Percentiles rank a stretch among this genome's conserved stretches.
Conservation (phyloP, 2,329 filamentous ascomycete species). For the Nectriaceae sp. region DNA sequence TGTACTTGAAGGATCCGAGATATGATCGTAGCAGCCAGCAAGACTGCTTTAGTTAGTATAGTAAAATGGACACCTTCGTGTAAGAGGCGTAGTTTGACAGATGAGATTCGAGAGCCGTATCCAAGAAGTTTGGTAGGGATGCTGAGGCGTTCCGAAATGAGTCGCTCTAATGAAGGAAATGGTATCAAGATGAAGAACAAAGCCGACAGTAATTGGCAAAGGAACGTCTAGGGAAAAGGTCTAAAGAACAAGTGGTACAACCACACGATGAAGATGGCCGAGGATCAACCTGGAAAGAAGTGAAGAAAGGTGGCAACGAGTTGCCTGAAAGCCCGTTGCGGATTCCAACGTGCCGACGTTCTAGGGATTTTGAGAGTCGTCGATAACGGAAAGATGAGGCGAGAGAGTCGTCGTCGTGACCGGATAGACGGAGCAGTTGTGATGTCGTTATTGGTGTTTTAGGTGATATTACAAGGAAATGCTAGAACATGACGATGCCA, state of each 20-base stretch:
- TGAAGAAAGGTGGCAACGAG: slow-evolving; percentile 25
- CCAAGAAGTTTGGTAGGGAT: background rate
- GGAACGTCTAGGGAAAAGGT: slow-evolving; percentile 14
- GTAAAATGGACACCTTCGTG: too few relatives aligned
- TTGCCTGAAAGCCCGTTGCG: slow-evolving; percentile 23
- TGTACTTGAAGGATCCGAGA: slow-evolving; percentile 18
- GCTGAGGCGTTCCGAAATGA: background rate
- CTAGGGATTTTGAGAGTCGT: slow-evolving; percentile 8
- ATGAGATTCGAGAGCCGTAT: background rate
- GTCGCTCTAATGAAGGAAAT: background rate
- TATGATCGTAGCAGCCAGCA: slow-evolving; percentile 20
- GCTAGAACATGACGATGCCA: slow-evolving; percentile 20
- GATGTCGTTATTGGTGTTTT: slow-evolving; percentile 15
- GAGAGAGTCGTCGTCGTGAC: slow-evolving; percentile 8
- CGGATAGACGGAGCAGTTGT: slow-evolving; percentile 4
- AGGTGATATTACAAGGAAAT: slow-evolving; percentile 29
- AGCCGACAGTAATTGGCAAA: background rate
- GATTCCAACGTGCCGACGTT: slow-evolving; percentile 27
- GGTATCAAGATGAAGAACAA: background rate
- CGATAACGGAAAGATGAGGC: slow-evolving; percentile 11
- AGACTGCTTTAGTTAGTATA: too few relatives aligned
- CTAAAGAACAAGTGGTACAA: slow-evolving; percentile 27
- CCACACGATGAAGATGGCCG: slow-evolving; percentile 43
- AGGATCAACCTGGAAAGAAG: slow-evolving; percentile 58
- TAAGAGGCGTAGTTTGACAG: too few relatives aligned